Evolutionary conservation across 495 filamentous ascomycete species (phyloP), one percentile per base, ranked within the genome.

Genomic region (Entonaema liquescens): DNA sequence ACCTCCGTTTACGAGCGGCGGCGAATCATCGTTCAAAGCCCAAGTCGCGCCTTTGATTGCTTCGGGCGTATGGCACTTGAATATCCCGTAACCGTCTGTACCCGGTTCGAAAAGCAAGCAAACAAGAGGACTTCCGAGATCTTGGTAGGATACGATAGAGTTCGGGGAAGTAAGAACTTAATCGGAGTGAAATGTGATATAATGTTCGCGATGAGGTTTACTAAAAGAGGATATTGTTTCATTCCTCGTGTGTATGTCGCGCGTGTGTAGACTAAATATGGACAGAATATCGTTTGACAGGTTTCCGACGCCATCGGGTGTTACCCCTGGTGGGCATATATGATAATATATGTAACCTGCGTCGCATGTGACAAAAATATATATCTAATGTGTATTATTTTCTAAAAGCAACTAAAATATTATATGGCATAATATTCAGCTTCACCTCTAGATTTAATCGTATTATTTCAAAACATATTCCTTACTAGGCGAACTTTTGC

Each of bases 281-380:
- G 29, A 61, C 36, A 42, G 36, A 19, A 40, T n/a, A n/a, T 40
- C 59, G 60, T 68, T 58, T 68, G 65, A 68, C 65, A 60, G 56
- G 61, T 68, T 62, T 68, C 61, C 70, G 65, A 68, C 54, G 57
- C 65, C 40, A 49, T 68, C 70, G 70, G 70, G 70, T 73, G 65
- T 68, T 68, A 73, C 70, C 70, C 64, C 65, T 73, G 57, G 42
- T 52, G 62, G 58, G 56, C 68, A 71, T 47, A 63, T 63, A 50
- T 29, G n/a, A 50, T 38, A 42, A 38, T 23, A 38, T 23, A 56
- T 35, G 54, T 52, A 35, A 44, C 21, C 29, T 25, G 54, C 36
- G 33, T 38, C 50, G 28, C 70, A 65, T 68, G 61, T 62, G 65
- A 65, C 65, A n/a, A 21, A 38, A 60, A 62, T 17, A 50, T 35